A percentile compares a stretch with the other conserved stretches of the same genome.
Conservation (phyloP, 225 moss, liverwort and hornwort species). For the Physcomitrium patens region DNA sequence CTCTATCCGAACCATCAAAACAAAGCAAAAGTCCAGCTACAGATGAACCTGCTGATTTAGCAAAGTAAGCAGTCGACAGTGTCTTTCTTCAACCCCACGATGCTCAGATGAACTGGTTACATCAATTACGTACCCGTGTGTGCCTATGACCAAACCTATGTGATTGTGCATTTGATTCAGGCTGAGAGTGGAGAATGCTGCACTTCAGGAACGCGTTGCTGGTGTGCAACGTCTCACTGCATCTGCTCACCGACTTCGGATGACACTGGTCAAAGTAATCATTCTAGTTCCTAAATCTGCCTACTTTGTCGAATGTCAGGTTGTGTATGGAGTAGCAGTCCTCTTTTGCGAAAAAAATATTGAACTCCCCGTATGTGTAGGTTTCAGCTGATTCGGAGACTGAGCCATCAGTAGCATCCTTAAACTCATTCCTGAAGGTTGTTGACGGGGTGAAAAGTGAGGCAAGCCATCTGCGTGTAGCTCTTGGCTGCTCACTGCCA, state of each 20-base stretch:
- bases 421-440: slow-evolving; percentile 58
- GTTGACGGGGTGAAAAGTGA: slow-evolving; percentile 73
- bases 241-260: slow-evolving; percentile 78
- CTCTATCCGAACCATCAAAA: slow-evolving; percentile 45
- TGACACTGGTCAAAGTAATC: slow-evolving; percentile 44
- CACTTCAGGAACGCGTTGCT: slow-evolving; percentile 84
- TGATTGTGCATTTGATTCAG: slow-evolving; percentile 37
- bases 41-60: slow-evolving; percentile 53
- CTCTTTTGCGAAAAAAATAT: slow-evolving; percentile 4
- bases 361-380: slow-evolving; percentile 41
- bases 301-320: not conserved
- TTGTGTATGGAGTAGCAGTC: slow-evolving; percentile 8
- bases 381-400: slow-evolving; percentile 53
- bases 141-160: not conserved
- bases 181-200: slow-evolving; percentile 82
- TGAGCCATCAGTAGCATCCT: slow-evolving; percentile 39
- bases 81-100: slow-evolving; percentile 1
- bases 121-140: not conserved
- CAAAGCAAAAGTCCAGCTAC: slow-evolving; percentile 41
- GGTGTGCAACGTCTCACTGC: slow-evolving; percentile 76
- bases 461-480: slow-evolving; percentile 68
- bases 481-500: slow-evolving; percentile 76
- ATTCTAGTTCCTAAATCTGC: slow-evolving; percentile 8
- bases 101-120: not conserved
- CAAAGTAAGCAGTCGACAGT: slow-evolving; percentile 54